phyloP scores from a whole-genome alignment of 2,329 filamentous ascomycete species.

The Aphanoascus verrucosus region DNA sequence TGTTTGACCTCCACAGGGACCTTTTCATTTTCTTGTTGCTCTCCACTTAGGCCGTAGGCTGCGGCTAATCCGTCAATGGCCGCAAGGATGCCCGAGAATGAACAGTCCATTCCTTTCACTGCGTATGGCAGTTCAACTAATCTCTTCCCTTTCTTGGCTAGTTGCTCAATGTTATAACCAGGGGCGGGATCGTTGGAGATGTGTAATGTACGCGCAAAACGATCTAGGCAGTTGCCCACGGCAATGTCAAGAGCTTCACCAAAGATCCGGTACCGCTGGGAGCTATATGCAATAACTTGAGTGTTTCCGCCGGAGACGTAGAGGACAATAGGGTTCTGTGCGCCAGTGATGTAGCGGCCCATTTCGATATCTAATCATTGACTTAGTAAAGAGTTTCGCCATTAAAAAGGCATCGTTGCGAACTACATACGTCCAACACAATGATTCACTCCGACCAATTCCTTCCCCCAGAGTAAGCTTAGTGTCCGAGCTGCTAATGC shows the following conservation, averaged over 20 bases:
- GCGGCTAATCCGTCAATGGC: slow-evolving; percentile 69
- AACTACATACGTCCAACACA: slow-evolving; percentile 64
- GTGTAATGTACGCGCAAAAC: slow-evolving; percentile 79
- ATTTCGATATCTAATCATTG: slow-evolving; percentile 69
- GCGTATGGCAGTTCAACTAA: slow-evolving; percentile 86
- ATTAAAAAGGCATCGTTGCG: background rate
- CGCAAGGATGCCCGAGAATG: slow-evolving; percentile 84
- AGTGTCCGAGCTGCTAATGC: slow-evolving; percentile 77
- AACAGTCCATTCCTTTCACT: slow-evolving; percentile 98
- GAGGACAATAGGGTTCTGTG: slow-evolving; percentile 81
- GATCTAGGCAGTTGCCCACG: slow-evolving; percentile 92
- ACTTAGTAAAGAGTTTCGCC: background rate
- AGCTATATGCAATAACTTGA: slow-evolving; percentile 93
- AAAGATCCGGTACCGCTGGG: slow-evolving; percentile 92
- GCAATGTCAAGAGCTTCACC: slow-evolving; percentile 96
- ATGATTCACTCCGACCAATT: slow-evolving; percentile 93
- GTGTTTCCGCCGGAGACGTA: slow-evolving; percentile 96
- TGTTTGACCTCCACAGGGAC: slow-evolving; percentile 41
- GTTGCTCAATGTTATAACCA: slow-evolving; percentile 94
- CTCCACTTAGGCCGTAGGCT: slow-evolving; percentile 28
- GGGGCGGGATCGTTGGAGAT: slow-evolving; percentile 95
- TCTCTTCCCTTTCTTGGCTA: slow-evolving; percentile 61
- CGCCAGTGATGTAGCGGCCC: slow-evolving; percentile 85
- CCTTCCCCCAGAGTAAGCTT: slow-evolving; percentile 70
- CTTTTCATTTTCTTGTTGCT: slow-evolving; percentile 14